Percentiles rank a stretch among this genome's conserved stretches.
Conservation (phyloP, 129 eudicot species). For the Sambucus nigra region DNA sequence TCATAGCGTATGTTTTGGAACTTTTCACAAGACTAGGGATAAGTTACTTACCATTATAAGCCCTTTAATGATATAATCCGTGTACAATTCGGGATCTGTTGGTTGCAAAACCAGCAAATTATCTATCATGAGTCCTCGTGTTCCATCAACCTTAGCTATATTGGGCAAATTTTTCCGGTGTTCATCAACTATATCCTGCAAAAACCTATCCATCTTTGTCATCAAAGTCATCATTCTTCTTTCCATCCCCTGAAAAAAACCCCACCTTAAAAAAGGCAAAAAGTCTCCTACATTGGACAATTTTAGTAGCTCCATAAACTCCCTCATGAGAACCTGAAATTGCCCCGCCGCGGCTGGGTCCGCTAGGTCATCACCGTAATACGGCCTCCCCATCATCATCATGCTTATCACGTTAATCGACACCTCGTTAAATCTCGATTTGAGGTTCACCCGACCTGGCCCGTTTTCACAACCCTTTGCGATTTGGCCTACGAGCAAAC, state of each 20-base stretch:
- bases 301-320: not conserved
- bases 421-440: not conserved
- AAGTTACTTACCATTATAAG: not conserved
- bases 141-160: not conserved
- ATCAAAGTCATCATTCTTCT: not conserved
- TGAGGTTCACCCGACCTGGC: not conserved
- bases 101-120: not conserved
- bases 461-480: not conserved
- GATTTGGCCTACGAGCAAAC: not conserved
- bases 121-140: not conserved
- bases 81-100: not conserved
- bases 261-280: not conserved
- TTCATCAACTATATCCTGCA: slow-evolving; percentile 1
- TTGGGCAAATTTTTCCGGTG: not conserved
- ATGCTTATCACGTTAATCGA: not conserved
- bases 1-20: no score
- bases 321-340: not conserved
- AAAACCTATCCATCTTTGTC: not conserved
- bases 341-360: not conserved
- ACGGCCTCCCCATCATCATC: not conserved
- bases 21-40: no score
- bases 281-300: not conserved
- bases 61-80: slow-evolving; percentile 1
- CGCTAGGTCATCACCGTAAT: not conserved
- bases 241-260: not conserved